Conservation (phyloP, 1,284 basidiomycete species). For the Ganoderma sinense region DNA sequence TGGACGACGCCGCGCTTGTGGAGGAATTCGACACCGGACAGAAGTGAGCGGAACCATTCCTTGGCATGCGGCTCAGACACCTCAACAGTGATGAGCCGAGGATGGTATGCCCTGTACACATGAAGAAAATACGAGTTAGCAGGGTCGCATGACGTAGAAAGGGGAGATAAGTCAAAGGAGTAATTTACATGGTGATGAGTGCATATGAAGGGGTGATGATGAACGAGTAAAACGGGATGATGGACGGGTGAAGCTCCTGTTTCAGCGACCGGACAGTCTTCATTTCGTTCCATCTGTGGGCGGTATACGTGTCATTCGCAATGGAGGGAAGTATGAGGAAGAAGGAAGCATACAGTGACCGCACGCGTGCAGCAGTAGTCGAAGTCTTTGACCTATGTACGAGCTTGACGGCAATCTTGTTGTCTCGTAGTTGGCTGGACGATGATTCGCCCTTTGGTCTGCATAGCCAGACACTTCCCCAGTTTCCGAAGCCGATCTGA, state of each 20-base stretch:
- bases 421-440: conserved; percentile 37
- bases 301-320: conserved; percentile 56
- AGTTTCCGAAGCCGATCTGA: conserved; percentile 87
- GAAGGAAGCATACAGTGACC: conserved; percentile 69
- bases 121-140: conserved; percentile 11
- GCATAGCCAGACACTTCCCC: conserved; percentile 86
- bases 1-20: conserved; percentile 90
- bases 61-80: conserved; percentile 81
- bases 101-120: conserved; percentile 72
- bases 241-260: conserved; percentile 85
- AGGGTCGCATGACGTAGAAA: not conserved
- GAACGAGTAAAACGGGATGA: conserved; percentile 92
- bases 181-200: conserved; percentile 83
- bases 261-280: conserved; percentile 87
- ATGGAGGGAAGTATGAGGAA: conserved; percentile 1
- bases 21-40: conserved; percentile 89
- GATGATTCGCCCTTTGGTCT: conserved; percentile 59
- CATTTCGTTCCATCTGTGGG: conserved; percentile 89
- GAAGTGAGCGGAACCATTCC: conserved; percentile 84
- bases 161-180: not conserved
- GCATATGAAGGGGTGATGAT: conserved; percentile 92
- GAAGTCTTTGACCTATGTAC: conserved; percentile 83
- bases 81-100: conserved; percentile 83
- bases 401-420: conserved; percentile 86
- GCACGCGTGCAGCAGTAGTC: conserved; percentile 86